Conservation (phyloP, 2,329 filamentous ascomycete genomes). For the Gnomoniopsis smithogilvyi region DNA sequence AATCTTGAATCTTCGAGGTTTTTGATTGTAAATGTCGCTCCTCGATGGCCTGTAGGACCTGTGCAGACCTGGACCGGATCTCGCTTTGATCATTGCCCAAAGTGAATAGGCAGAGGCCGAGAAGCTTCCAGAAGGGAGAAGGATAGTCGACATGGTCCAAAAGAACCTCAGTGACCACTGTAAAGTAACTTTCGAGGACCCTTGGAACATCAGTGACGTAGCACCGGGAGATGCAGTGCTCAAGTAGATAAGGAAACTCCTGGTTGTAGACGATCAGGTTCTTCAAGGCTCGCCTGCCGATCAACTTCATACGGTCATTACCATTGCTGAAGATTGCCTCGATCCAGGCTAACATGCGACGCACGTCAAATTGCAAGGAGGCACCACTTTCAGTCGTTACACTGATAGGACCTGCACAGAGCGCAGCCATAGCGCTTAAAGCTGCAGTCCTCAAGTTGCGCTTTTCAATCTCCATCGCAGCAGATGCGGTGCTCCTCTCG, state of each 20-base stretch:
- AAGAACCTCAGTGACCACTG: conserved; percentile 84
- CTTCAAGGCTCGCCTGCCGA: conserved; percentile 81
- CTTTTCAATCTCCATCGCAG: conserved; percentile 96
- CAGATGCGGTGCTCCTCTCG: conserved; percentile 75
- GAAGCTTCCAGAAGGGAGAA: conserved; percentile 83
- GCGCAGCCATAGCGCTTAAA: conserved; percentile 88
- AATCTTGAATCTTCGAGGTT: conserved; percentile 90
- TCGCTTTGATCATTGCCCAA: conserved; percentile 88
- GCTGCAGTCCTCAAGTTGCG: conserved; percentile 86
- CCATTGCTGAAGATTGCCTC: conserved; percentile 90
- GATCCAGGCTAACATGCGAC: conserved; percentile 91
- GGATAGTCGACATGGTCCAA: conserved; percentile 79
- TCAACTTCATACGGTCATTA: conserved; percentile 88
- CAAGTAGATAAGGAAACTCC: conserved; percentile 79
- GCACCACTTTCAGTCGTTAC: conserved; percentile 85
- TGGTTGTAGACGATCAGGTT: conserved; percentile 90
- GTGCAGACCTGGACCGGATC: conserved; percentile 83
- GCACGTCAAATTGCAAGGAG: conserved; percentile 86
- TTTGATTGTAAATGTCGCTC: conserved; percentile 68
- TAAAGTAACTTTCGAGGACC: conserved; percentile 91
- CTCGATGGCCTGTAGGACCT: conserved; percentile 77
- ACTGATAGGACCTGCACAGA: conserved; percentile 83
- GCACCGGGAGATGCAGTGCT: conserved; percentile 88
- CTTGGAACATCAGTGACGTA: conserved; percentile 80
- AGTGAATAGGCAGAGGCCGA: conserved; percentile 86